Base-by-base conservation (phyloP, 106 monocot genomes). In the Iris macrosiphon region DNA sequence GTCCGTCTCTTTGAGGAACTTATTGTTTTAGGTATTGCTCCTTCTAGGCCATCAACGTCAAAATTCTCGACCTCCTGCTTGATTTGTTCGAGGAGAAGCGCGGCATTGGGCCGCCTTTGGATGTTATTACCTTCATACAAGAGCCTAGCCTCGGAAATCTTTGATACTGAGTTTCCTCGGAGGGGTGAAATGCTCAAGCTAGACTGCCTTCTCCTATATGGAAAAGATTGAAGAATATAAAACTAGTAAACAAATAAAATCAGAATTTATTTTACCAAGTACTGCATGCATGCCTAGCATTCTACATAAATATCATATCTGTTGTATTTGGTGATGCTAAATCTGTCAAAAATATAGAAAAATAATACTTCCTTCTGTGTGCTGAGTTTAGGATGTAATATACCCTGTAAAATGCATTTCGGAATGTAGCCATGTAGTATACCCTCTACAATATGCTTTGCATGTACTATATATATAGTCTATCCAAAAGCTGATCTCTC, bases 31-130 rank as follows among this genome's bases (percentile, higher is more conserved):
- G 54, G 25, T 19, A 47, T 11, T 16, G 56, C 46, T 40, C 56
- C 74, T 38, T 88, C 88, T 33, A 72, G 50, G 31, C 45, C 70
- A 63, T 80, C 90, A 32, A 44, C 26, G 54, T 90, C 85, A 53
- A 58, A 69, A 57, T 57, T 75, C 14, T 74, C 74, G 66, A 55
- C 77, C 61, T 87, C 98, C 49, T 83, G 76, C 45, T 98, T 98
- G 46, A 98, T 91, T 45, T 84, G 91, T 62, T 98, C 98, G 7
- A 98, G 75, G 10, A 98, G 67, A 38, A 98, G 57, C 3, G 80
- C 77, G 23, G 87, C 75, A 72, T 98, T 98, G 7, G 77, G 72
- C 32, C 87, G 68, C 46, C 75, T 72, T 24, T 80, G 96, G 40
- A 96, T 96, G 61, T 49, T 81, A 45, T 78, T 63, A 6, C 83